A percentile compares a stretch with the other conserved stretches of the same genome.
Conservation (phyloP, 2,329 filamentous ascomycete species). For the Colletotrichum sp. region DNA sequence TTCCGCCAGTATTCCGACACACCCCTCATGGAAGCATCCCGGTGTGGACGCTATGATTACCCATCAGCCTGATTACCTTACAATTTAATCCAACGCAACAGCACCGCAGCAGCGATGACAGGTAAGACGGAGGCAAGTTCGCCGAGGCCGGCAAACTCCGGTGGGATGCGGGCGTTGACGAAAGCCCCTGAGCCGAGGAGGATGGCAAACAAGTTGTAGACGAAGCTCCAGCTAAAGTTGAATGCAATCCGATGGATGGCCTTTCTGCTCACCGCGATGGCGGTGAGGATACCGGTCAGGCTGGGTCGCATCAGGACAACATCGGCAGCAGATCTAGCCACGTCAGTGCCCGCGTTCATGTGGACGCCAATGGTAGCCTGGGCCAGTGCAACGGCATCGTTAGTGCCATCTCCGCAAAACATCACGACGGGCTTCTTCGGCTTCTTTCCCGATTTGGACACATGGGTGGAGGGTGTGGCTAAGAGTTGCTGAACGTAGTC, state of each 20-base stretch:
- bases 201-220: slow-evolving; percentile 75
- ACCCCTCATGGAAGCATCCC: background rate
- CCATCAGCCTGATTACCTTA: slow-evolving; percentile 8
- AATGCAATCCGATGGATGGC: slow-evolving; percentile 59
- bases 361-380: slow-evolving; percentile 75
- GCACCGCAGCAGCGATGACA: slow-evolving; percentile 64
- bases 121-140: slow-evolving; percentile 78
- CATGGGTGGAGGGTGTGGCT: background rate
- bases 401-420: slow-evolving; percentile 81
- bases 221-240: slow-evolving; percentile 73
- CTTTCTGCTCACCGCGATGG: slow-evolving; percentile 58
- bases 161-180: slow-evolving; percentile 56
- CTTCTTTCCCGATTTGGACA: background rate
- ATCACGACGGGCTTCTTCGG: slow-evolving; percentile 51
- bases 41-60: background rate
- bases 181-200: slow-evolving; percentile 71
- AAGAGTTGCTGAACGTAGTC: slow-evolving; percentile 47
- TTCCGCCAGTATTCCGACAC: background rate
- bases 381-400: slow-evolving; percentile 76
- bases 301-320: slow-evolving; percentile 67
- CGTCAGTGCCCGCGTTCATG: slow-evolving; percentile 65
- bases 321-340: slow-evolving; percentile 71
- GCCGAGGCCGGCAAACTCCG: slow-evolving; percentile 70
- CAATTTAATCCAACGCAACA: slow-evolving; percentile 45
- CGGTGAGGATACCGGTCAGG: slow-evolving; percentile 60